Conservation (phyloP, 495 filamentous ascomycete genomes). For the Trichoderma erinaceum region DNA sequence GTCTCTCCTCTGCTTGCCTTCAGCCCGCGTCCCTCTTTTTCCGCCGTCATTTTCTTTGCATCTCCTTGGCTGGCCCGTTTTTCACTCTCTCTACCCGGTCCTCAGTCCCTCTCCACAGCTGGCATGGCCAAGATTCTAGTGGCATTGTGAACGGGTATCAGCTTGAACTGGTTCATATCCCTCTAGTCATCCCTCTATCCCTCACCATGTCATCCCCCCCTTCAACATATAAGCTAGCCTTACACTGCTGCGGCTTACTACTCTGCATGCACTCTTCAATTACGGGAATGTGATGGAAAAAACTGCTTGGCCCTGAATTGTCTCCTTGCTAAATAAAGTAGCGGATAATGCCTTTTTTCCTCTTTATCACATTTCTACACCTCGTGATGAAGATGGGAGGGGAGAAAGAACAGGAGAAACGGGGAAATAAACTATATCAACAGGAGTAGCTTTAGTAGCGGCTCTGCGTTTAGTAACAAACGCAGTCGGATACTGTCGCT, state of each 20-base stretch:
- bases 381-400: not conserved
- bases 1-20: not conserved
- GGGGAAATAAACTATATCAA: not conserved
- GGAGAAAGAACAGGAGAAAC: conserved; percentile 1
- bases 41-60: not conserved
- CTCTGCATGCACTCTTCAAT: not conserved
- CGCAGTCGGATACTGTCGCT: not conserved
- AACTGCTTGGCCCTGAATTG: not conserved
- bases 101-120: not conserved
- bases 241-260: not conserved
- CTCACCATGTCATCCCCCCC: not conserved
- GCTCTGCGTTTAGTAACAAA: not conserved
- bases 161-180: not conserved
- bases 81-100: not conserved
- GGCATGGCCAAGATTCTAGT: not conserved
- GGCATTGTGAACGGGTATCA: not conserved
- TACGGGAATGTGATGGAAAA: not conserved
- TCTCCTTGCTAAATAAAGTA: not conserved
- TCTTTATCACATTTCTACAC: conserved; percentile 4
- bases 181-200: conserved; percentile 9
- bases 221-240: not conserved
- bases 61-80: not conserved
- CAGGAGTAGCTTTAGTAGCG: conserved; percentile 1
- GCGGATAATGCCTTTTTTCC: not conserved
- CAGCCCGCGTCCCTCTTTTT: not conserved